Evolutionary conservation across 805 yeast species (phyloP), one percentile per base, ranked within the genome.

Genomic region (Hanseniaspora thailandica): DNA sequence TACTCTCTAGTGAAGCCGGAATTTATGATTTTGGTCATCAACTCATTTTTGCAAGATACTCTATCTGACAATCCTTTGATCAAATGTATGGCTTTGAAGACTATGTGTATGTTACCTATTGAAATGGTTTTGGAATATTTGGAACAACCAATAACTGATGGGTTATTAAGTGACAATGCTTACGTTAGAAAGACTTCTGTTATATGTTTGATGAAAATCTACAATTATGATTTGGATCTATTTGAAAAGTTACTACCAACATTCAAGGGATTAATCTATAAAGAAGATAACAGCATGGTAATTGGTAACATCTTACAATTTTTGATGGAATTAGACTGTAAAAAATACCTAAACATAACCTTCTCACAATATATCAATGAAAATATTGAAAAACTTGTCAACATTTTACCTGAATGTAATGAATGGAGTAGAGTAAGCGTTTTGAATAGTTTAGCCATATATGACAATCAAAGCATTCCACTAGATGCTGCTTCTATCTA

Each of bases 381-480:
- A 66, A 62, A 72, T 51, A 64, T 81, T 49, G 72, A 76, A 54
- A 84, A 81, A 65, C 75, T 93, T 56, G 71, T 93, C 56, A 72
- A 81, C 59, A 95, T 96, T 13, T 73, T 93, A 58, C 90, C 90
- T 66, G 99, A 93, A 69, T 90, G 97, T 69, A 89, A 97, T 0
- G 99, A 93, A 70, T 93, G 99, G 99, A 98, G 98, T 10, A 77
- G 98, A 62, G 84, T 93, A 58, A 79, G 97, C 1, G 85, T 93
- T 43, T 73, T 93, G 55, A 78, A 85, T 1, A 88, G 96, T 1
- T 69, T 93, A 58, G 75, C 87, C 6, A 89, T 83, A 45, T 90
- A 82, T 65, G 63, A 71, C 5, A 41, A 40, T n/a, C 17, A 40
- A 13, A 19, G 10, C 8, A n/a, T 33, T 2, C 73, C 94, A 0